A percentile compares a stretch with the other conserved stretches of the same genome.
Evolutionary conservation across 345 rosid genomes (phyloP).

Genomic region (Brassica carinata): DNA sequence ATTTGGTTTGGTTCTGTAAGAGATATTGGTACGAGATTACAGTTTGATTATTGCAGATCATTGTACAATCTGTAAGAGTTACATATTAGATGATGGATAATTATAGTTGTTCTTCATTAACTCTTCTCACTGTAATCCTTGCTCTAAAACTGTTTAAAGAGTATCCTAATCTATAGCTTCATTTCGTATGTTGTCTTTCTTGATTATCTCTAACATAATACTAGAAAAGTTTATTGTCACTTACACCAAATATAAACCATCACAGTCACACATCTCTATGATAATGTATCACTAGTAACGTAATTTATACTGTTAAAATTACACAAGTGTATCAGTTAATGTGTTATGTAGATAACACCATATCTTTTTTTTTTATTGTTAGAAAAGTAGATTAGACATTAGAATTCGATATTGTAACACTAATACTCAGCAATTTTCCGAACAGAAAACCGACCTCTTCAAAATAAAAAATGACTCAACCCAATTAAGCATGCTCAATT

Average conservation of each 20-base stretch:
- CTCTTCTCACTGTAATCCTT: background rate
- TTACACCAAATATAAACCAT: background rate
- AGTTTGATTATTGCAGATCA: background rate
- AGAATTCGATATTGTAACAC: background rate
- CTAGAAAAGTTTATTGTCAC: too few relatives aligned
- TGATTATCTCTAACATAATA: background rate
- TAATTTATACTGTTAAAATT: too few relatives aligned
- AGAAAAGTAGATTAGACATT: background rate
- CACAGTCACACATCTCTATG: too few relatives aligned
- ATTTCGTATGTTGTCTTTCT: background rate
- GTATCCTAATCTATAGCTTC: background rate
- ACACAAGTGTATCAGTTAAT: background rate
- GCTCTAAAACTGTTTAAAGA: background rate
- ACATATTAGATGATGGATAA: slow-evolving; percentile 7
- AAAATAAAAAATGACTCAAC: background rate
- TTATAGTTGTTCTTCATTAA: slow-evolving; percentile 26
- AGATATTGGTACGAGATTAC: background rate
- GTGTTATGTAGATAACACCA: background rate
- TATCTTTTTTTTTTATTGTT: background rate
- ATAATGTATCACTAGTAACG: background rate
- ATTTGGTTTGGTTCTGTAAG: slow-evolving; percentile 3
- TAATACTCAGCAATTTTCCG: background rate
- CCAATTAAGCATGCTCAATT: too few relatives aligned
- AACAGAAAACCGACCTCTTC: background rate
- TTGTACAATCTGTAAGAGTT: background rate